phyloP scores from a whole-genome alignment of 139 green algal species.

The Microglena sp. region DNA sequence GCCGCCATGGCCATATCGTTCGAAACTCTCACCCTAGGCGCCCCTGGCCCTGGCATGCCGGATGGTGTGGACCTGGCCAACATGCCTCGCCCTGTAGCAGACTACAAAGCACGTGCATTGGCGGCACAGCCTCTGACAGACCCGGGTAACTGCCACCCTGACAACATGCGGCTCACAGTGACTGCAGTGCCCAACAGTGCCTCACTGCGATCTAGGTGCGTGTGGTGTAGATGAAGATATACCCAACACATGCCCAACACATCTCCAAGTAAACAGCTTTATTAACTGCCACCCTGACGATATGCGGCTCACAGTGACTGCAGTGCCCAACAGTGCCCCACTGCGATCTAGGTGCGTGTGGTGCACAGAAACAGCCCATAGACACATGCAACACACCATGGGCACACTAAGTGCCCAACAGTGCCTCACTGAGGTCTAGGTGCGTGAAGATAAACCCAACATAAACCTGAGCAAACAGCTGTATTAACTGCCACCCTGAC shows the following conservation, averaged over 20 bases:
- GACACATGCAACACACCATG: too few species aligned
- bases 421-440: too few species aligned
- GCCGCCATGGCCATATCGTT: too few species aligned
- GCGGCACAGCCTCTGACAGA: slow-evolving; percentile 30
- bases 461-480: too few species aligned
- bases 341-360: slow-evolving; percentile 40
- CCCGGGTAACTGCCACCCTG: slow-evolving; percentile 50
- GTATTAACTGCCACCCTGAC: slow-evolving; percentile 56
- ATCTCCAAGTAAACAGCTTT: slow-evolving; percentile 15
- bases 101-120: slow-evolving; percentile 18
- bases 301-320: too few species aligned
- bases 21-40: slow-evolving; percentile 57
- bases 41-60: slow-evolving; percentile 32
- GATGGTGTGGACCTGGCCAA: slow-evolving; percentile 40
- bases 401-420: too few species aligned
- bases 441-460: too few species aligned
- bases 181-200: slow-evolving; percentile 67
- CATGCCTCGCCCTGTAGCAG: slow-evolving; percentile 59
- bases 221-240: neutral
- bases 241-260: neutral
- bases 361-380: too few species aligned
- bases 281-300: slow-evolving; percentile 20
- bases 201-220: slow-evolving; percentile 41
- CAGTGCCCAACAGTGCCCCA: too few species aligned
- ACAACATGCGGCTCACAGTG: slow-evolving; percentile 79